Base-by-base conservation (phyloP, 768 basidiomycete species). In the Lactarius quietus region DNA sequence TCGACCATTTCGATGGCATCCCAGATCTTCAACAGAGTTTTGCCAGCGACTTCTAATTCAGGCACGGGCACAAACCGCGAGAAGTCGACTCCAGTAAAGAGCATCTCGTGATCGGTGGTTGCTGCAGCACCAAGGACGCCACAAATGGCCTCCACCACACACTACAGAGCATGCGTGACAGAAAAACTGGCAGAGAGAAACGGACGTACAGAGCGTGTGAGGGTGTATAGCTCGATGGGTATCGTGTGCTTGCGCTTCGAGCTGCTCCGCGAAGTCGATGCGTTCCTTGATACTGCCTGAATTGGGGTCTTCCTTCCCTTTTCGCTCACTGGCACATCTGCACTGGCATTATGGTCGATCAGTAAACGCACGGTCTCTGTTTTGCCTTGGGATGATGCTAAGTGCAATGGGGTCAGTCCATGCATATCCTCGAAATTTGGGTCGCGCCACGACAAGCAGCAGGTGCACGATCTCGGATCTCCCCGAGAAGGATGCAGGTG, bases 11-110 rank as follows among this genome's bases (percentile, higher is more conserved):
- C 79, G 7, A 86, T 77, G 0, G 84, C 77, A 48, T 86, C 82
- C 89, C 89, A 90, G n/a, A 90, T 86, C 9, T 71, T 73, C n/a
- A 89, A 68, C 56, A 90, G 71, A 3, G 79, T 81, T 45, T 74
- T 77, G 0, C 84, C 87, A 0, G 83, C 84, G 14, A 78, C 75
- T 4, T 77, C 75, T 7, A 90, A 76, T 0, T 85, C 86, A 0
- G 82, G 79, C 17, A 90, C 70, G 12, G 89, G 89, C 0, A 77
- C 82, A 33, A 84, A 78, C n/a, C 78, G 71, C 54, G 83, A 76
- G 9, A 83, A 63, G 18, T 83, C 81, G 4, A 78, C 74, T 36
- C 78, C 74, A 1, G 80, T 51, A 33, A 73, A 72, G 41, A 86
- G 77, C 0, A 76, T 73, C 63, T 84, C 84, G 67, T 83, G 83